Base-by-base conservation (phyloP, 495 filamentous ascomycete species). In the Pyrenula aspistea region DNA sequence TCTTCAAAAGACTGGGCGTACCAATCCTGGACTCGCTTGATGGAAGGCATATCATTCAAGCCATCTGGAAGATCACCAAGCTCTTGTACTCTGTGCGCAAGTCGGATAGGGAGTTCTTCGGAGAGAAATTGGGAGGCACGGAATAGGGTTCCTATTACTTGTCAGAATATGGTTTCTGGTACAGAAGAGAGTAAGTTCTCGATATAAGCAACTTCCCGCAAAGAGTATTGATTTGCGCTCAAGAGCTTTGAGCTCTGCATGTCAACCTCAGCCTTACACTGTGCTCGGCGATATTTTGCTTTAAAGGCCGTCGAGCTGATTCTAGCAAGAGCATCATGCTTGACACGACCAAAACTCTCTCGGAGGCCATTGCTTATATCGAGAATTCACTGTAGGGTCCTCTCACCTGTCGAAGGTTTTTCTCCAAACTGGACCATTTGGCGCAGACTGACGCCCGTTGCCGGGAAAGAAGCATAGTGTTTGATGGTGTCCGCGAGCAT, bases 1-100 rank as follows among this genome's bases (percentile, higher is more conserved):
- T 98, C 93, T 89, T 98, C 92, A 67, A 98, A 97, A 54, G 94
- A 97, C 73, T 98, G 94, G 59, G 93, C 94, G 72, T 98, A 98
- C 93, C 93, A 98, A 61, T 96, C 91, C 70, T 88, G 83, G 54
- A 98, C 93, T 68, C 84, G 91, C 69, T 86, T 85, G 56, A 98
- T 96, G 15, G 91, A 96, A 25, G 92, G 89, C 93, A 97, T 98
- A 57, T 97, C 90, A 68, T 89, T 96, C 58, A 98, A 81, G 56
- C 94, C 93, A 80, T 97, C 93, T n/a, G 93, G 93, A 3, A 98
- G 76, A 67, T 87, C 85, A 11, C 84, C 82, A 58, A 98, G 82
- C 70, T 98, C 93, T 68, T 93, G 87, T 57, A 98, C 93, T 55
- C 93, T 86, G 64, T 98, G 94, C 55, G 93, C 93, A 54, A 98